These are phyloP conservation scores for Penicillium psychrofluorescens DNA, from an alignment of 495 filamentous ascomycete species.

Conservation along the genomic window DNA sequence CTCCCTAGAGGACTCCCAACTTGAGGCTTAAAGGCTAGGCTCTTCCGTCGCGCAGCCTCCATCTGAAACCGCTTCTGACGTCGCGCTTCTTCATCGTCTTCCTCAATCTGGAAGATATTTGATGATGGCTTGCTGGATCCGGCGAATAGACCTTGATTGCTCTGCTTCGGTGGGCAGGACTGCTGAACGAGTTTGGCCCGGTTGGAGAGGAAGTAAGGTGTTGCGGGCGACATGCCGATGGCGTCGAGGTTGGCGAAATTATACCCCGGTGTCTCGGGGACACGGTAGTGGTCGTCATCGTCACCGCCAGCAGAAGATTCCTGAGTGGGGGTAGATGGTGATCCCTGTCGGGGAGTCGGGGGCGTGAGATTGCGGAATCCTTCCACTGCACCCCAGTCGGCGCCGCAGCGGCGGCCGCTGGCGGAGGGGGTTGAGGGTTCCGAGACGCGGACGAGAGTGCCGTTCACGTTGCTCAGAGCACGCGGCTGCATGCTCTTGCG, in stretches of 20 bases:
- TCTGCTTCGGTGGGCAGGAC: slow-evolving; percentile 67
- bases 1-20: slow-evolving; percentile 61
- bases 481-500: slow-evolving; percentile 91
- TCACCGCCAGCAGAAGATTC: slow-evolving; percentile 2
- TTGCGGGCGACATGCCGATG: slow-evolving; percentile 44
- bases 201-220: slow-evolving; percentile 50
- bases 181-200: slow-evolving; percentile 52
- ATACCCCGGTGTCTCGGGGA: slow-evolving; percentile 29
- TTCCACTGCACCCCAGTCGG: slow-evolving; percentile 29
- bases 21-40: slow-evolving; percentile 72
- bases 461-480: slow-evolving; percentile 65
- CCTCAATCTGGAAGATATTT: slow-evolving; percentile 4
- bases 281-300: slow-evolving; percentile 8
- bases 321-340: slow-evolving; percentile 16
- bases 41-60: slow-evolving; percentile 72
- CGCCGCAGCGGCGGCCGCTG: slow-evolving; percentile 22
- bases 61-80: slow-evolving; percentile 55
- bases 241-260: slow-evolving; percentile 33
- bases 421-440: slow-evolving; percentile 24
- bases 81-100: slow-evolving; percentile 26
- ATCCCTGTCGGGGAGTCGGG: slow-evolving; percentile 10
- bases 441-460: slow-evolving; percentile 38
- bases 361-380: slow-evolving; percentile 28
- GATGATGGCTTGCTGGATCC: slow-evolving; percentile 1
- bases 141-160: slow-evolving; percentile 37